Conservation (phyloP, 129 eudicot genomes). For the Solidago caesia region DNA sequence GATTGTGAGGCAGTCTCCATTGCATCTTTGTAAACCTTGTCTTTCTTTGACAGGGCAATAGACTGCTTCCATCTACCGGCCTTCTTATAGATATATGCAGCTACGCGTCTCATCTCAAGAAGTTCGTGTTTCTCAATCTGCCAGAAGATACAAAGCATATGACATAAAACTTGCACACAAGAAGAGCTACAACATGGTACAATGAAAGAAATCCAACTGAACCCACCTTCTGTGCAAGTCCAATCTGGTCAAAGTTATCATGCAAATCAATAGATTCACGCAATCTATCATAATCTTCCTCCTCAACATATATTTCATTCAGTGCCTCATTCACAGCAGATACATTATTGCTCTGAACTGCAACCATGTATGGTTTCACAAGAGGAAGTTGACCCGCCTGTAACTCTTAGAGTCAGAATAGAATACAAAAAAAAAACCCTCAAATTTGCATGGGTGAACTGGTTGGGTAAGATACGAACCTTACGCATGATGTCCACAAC, state of each 20-base stretch:
- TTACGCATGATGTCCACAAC: conserved; percentile 99
- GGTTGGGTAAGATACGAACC: conserved; percentile 39
- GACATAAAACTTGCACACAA: background rate
- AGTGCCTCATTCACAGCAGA: conserved; percentile 98
- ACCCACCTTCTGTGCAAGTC: conserved; percentile 97
- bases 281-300: conserved; percentile 96
- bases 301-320: conserved; percentile 94
- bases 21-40: conserved; percentile 94
- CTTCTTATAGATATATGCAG: conserved; percentile 96
- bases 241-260: conserved; percentile 97
- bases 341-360: conserved; percentile 97
- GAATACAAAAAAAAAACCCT: background rate
- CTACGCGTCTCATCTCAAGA: conserved; percentile 99
- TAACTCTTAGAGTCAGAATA: conserved; percentile 25
- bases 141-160: conserved; percentile 17
- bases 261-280: conserved; percentile 96
- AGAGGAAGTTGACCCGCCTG: conserved; percentile 97
- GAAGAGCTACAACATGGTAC: background rate
- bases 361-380: conserved; percentile 98
- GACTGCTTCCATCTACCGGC: conserved; percentile 99
- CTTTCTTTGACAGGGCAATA: conserved; percentile 92
- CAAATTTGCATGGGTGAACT: background rate
- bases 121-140: conserved; percentile 99
- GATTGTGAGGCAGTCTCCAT: conserved; percentile 99
- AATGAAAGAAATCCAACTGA: background rate